Base-by-base conservation (phyloP, 1,284 basidiomycete species). In the Leccinum pachyderme region DNA sequence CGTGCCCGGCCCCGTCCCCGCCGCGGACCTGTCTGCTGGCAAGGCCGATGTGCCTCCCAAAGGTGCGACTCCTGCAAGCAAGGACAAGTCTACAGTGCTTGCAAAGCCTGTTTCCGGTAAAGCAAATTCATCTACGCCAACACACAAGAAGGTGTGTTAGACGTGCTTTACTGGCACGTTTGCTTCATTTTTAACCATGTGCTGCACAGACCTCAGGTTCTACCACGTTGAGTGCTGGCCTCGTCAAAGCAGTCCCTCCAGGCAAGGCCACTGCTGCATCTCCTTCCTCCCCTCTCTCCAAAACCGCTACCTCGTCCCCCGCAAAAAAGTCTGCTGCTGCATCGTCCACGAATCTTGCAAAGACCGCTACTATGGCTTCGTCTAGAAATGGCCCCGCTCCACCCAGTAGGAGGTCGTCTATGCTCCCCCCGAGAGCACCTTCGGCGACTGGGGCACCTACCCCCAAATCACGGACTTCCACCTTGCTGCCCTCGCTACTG, bases 181-280 rank as follows among this genome's bases (percentile, higher is more conserved):
- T 56, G 44, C 50, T 61, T 64, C 61, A 64, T 62, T 62, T 67
- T 51, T 11, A 64, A 60, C 58, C 64, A 60, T 67, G 65, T 61
- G 63, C 49, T 53, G 58, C 52, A 43, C 67, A 90, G 87, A 78
- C 87, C 58, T 75, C 86, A 62, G 83, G 74, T 70, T 82, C 84
- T 57, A 82, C 85, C 61, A 87, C 84, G 60, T 85, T 86, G 75
- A 82, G 84, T 59, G 65, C 79, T 65, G 82, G 83, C 57, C 63
- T 76, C 56, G 73, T 78, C 52, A 89, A 84, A 70, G 62, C 80
- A 60, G 68, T 76, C 50, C 69, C 77, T 56, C 62, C 79, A 55
- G 77, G 81, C 63, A 73, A 77, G 46, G 58, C 74, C 44, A 62
- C 75, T 58, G 53, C 70, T 46, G 55, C 70, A 29, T 55, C 74